Base-by-base conservation (phyloP, 2,329 filamentous ascomycete species). In the Penicillium olsonii region DNA sequence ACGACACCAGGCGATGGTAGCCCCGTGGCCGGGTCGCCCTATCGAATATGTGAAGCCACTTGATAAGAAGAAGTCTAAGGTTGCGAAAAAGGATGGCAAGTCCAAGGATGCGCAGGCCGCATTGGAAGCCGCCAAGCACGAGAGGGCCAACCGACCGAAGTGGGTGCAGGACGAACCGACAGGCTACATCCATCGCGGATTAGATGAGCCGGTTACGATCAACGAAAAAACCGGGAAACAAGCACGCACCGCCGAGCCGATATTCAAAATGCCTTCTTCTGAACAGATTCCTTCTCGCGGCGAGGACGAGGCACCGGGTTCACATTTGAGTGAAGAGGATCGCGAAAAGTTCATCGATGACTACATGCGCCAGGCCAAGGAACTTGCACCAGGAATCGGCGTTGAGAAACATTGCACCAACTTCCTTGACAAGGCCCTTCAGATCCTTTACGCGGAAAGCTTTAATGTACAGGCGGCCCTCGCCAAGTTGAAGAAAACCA, bases 141-240 rank as follows among this genome's bases (percentile, higher is more conserved):
- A 86, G 57, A 85, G 85, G 53, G 90, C 91, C 47, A 90, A 87
- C 56, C 85, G 92, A 17, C 92, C 92, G 0, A 94, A 92, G 70
- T 96, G 91, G 90, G 81, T 97, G 26, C 86, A 95, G 75, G 94
- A 97, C 62, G 90, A 94, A 67, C 94, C 94, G 0, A 74, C 83
- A 3, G 94, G 94, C 6, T 99, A 95, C 66, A 81, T 95, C 15
- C 81, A 81, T 43, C 87, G 94, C 51, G 94, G 94, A 20, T 88
- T 92, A 60, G 92, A 97, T 67, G 77, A 82, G 67, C 81, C 80
- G 1, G 69, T 68, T 70, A 80, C 62, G 78, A 61, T 75, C 24
- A 70, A 87, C 57, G 82, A 87, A 53, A 88, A 95, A 64, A 69
- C 87, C 57, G 82, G 87, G 54, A 88, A 95, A 64, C 81, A 87